Evolutionary conservation across 2,329 filamentous ascomycete species (phyloP), one percentile per base, ranked within the genome.

Genomic region (Ophiostoma ulmi): DNA sequence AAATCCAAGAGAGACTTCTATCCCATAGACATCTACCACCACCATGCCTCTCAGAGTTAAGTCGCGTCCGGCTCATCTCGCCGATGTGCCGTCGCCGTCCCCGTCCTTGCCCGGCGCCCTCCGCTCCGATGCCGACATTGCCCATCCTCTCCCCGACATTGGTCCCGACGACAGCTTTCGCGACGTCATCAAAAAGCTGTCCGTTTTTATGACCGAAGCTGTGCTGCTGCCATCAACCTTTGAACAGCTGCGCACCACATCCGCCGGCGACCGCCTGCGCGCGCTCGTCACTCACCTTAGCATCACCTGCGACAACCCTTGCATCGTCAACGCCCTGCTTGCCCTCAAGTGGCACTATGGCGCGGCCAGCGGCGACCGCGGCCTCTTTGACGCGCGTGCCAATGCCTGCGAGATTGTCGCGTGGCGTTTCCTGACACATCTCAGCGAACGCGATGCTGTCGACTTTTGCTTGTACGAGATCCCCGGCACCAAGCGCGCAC

Each of bases 341-440:
- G 90, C 90, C 1, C 81, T 93, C 39, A 91, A 90, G 77, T 92
- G 90, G 83, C 90, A 94, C 76, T 94, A 88, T 75, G 82, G 90
- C 72, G 81, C 86, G 35, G 84, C 86, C 14, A 81, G 84, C 44
- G 89, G 91, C 73, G 83, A 90, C 71, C 86, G 87, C 72, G 88
- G 88, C 4, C 80, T 94, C 41, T 87, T 88, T 71, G 86, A 90
- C 71, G 86, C 90, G 17, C 85, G 91, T 70, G 90, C 90, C 26
- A 87, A 88, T 76, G 91, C 90, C 38, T 94, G 91, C 76, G 91
- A 94, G 80, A 91, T 93, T 73, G 90, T 93, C 17, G 91, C 91
- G 52, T 93, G 91, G 90, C 86, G 91, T 55, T 92, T 93, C 75
- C 82, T 94, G 48, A 88, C 87, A 20, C 87, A 87, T 70, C 81